phyloP scores from a whole-genome alignment of 495 filamentous ascomycete genomes.

The Schizothecium vesticola region DNA sequence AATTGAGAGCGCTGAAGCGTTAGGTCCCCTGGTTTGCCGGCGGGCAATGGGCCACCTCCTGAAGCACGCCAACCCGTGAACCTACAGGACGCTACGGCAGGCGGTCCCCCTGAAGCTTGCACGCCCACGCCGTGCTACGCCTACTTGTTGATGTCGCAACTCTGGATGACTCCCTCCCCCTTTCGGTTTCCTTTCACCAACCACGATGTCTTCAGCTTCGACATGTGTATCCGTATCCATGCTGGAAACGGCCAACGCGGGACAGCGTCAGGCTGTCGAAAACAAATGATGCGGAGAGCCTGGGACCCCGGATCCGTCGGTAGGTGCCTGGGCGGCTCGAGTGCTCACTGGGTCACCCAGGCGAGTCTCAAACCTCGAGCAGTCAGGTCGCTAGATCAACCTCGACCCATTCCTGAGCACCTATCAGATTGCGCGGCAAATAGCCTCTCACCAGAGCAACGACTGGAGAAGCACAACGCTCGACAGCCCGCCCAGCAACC shows the following conservation, averaged over 20 bases:
- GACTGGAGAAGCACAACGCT: background rate
- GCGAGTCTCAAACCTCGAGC: background rate
- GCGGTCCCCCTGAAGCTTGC: background rate
- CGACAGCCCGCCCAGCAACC: background rate
- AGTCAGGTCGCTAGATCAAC: background rate
- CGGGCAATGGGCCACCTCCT: background rate
- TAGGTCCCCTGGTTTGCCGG: background rate
- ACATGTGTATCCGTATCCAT: background rate
- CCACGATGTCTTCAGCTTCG: background rate
- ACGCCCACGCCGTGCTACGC: too few relatives aligned
- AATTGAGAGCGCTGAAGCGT: constrained; percentile 1
- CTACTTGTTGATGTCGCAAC: background rate
- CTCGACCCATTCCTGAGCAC: background rate
- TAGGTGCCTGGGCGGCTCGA: background rate
- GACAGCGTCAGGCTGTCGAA: background rate
- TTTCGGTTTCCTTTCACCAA: background rate
- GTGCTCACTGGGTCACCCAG: background rate
- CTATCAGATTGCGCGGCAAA: background rate
- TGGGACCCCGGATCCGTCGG: background rate
- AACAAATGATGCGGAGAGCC: background rate
- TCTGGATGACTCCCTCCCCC: background rate
- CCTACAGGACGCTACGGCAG: background rate
- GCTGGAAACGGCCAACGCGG: background rate
- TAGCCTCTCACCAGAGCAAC: background rate
- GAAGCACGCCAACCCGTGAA: background rate